Evolutionary conservation across 768 basidiomycete genomes (phyloP).

Genomic region (Suillus fuscotomentosus): DNA sequence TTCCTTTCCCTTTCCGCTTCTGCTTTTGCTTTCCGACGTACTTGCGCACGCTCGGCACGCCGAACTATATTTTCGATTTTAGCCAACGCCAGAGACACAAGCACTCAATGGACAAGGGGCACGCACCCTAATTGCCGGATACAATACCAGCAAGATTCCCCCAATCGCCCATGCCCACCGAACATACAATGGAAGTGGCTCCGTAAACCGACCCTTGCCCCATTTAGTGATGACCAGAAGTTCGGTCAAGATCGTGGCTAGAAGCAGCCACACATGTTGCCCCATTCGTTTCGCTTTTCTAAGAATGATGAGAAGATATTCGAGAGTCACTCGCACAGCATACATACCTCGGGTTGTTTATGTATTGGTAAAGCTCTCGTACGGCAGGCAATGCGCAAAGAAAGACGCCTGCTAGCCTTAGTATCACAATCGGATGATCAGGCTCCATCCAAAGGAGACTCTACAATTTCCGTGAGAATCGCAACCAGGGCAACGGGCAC

Average conservation of each 20-base stretch:
- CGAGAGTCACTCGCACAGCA: neutral
- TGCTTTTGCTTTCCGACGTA: slow-evolving; percentile 42
- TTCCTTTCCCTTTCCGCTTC: slow-evolving; percentile 27
- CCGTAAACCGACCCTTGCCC: slow-evolving; percentile 68
- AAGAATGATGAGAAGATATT: slow-evolving; percentile 10
- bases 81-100: slow-evolving; percentile 5
- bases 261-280: slow-evolving; percentile 82
- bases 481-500: slow-evolving; percentile 5
- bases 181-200: slow-evolving; percentile 60
- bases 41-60: slow-evolving; percentile 54
- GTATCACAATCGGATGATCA: slow-evolving; percentile 81
- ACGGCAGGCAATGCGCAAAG: slow-evolving; percentile 86
- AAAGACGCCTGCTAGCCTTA: slow-evolving; percentile 71
- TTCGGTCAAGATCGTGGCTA: slow-evolving; percentile 85
- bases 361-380: slow-evolving; percentile 80
- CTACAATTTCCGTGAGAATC: slow-evolving; percentile 33
- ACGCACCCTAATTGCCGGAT: slow-evolving; percentile 67
- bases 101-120: slow-evolving; percentile 4
- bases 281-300: slow-evolving; percentile 88
- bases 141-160: slow-evolving; percentile 56
- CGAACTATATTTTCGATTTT: slow-evolving; percentile 49
- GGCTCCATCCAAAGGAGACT: slow-evolving; percentile 85
- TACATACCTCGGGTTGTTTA: slow-evolving; percentile 75
- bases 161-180: slow-evolving; percentile 69
- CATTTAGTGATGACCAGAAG: slow-evolving; percentile 80